These are phyloP conservation scores for Periglandula ipomoeae DNA, from an alignment of 2,329 filamentous ascomycete species.

Conservation along the genomic window DNA sequence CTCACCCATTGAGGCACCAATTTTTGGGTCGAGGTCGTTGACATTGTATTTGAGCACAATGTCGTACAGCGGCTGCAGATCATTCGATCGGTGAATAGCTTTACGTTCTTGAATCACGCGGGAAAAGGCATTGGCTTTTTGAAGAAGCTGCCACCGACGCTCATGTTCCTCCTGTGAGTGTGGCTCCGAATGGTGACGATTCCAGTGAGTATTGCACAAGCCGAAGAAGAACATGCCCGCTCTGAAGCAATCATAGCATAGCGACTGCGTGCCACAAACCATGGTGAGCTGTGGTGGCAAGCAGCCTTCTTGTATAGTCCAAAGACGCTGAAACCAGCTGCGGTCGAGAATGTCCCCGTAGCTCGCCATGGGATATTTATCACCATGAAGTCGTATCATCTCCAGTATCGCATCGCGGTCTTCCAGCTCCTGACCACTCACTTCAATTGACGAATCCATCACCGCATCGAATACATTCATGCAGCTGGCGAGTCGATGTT, in stretches of 20 bases:
- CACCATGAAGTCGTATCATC: conserved; percentile 14
- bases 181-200: conserved; percentile 5
- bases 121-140: conserved; percentile 11
- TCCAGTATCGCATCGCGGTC: conserved; percentile 20
- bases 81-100: conserved; percentile 15
- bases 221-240: conserved; percentile 19
- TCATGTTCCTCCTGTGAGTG: conserved; percentile 10
- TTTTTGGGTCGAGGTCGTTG: conserved; percentile 14
- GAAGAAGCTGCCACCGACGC: conserved; percentile 14
- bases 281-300: conserved; percentile 16
- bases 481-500: conserved; percentile 14
- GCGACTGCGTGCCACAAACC: conserved; percentile 16
- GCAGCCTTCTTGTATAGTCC: conserved; percentile 25
- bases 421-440: conserved; percentile 11
- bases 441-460: conserved; percentile 14
- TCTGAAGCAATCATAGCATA: conserved; percentile 20
- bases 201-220: conserved; percentile 22
- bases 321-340: conserved; percentile 23
- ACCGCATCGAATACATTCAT: conserved; percentile 21
- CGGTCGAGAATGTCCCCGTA: conserved; percentile 19
- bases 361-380: conserved; percentile 17
- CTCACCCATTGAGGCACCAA: conserved; percentile 18
- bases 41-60: conserved; percentile 21
- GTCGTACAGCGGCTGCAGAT: conserved; percentile 15
- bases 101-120: conserved; percentile 22